phyloP scores from a whole-genome alignment of 345 rosid genomes.

The Anastatica hierochuntica region DNA sequence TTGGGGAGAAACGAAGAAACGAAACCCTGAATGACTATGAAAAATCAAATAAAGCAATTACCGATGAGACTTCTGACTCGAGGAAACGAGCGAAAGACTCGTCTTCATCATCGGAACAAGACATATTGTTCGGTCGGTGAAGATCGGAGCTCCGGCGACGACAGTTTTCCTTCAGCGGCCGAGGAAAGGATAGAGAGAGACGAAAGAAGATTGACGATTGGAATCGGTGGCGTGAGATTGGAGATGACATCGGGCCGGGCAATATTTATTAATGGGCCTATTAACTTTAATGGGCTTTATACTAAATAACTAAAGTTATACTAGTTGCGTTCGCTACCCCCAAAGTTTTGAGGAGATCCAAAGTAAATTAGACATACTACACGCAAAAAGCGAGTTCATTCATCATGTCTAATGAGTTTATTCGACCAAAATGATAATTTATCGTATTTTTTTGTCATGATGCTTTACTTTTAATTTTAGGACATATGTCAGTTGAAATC shows the following conservation, averaged over 20 bases:
- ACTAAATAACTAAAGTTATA: too few species aligned
- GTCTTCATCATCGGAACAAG: slow-evolving; percentile 59
- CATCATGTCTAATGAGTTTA: too few species aligned
- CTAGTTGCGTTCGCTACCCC: too few species aligned
- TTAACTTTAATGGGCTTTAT: background rate
- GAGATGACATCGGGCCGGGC: slow-evolving; percentile 6
- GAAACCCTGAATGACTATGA: too few species aligned
- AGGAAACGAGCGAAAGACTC: slow-evolving; percentile 57
- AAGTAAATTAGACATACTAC: too few species aligned
- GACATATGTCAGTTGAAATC: too few species aligned
- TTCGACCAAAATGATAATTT: too few species aligned
- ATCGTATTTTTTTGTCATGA: too few species aligned
- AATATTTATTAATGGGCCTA: background rate
- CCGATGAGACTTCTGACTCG: slow-evolving; percentile 69
- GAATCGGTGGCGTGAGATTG: slow-evolving; percentile 19
- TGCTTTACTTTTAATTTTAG: too few species aligned
- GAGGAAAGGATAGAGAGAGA: slow-evolving; percentile 4
- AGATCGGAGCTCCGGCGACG: slow-evolving; percentile 22
- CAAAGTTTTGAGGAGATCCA: too few species aligned
- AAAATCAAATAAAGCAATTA: background rate
- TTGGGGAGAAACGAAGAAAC: background rate
- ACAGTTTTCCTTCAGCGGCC: slow-evolving; percentile 5
- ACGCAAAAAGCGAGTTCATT: too few species aligned
- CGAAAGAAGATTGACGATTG: background rate
- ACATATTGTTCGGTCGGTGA: slow-evolving; percentile 24